Evolutionary conservation across 1,284 basidiomycete genomes (phyloP), one percentile per base, ranked within the genome.

Genomic region (Trichosporon coremiiforme): DNA sequence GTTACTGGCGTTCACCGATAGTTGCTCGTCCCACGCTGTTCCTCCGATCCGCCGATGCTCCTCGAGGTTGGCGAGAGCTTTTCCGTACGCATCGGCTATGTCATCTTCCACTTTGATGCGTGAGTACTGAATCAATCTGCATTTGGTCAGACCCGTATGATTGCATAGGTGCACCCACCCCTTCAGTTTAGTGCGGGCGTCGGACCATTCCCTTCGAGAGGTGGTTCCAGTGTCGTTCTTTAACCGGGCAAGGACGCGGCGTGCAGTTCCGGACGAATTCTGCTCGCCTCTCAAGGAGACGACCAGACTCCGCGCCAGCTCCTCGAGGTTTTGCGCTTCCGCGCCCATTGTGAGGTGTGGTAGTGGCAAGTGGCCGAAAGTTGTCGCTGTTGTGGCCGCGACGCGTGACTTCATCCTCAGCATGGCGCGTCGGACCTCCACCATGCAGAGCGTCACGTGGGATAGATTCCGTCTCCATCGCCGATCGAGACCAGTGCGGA

Each of bases 21-120:
- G 38, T 45, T 75, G 74, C 20, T 73, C 80, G 65, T 79, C 77
- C 78, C 79, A 79, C 4, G 60, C 75, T 22, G 64, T 68, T 10
- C 65, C 69, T 1, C 67, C 76, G n/a, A 60, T 68, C n/a, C 38
- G 31, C 29, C 68, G 41, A 41, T 74, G 70, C 13, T 57, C 67
- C 29, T 76, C 72, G n/a, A 82, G 68, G 7, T 57, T 64, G 20
- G 35, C 17, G 13, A 76, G 9, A 9, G 70, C 67, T 65, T 77
- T 75, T 7, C 75, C 74, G 22, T 79, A 68, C 7, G 74, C 80
- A 12, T 75, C 76, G 1, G 76, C 78, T 0, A 80, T 67, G 65
- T 79, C 79, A 38, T 74, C 71, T 64, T 80, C 74, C 0, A 80
- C 75, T 12, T 73, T 66, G 17, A 81, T 71, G 25, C 71, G 69